These are phyloP conservation scores for Epichloe hybrida DNA, from an alignment of 2,329 filamentous ascomycete genomes.

Conservation along the genomic window DNA sequence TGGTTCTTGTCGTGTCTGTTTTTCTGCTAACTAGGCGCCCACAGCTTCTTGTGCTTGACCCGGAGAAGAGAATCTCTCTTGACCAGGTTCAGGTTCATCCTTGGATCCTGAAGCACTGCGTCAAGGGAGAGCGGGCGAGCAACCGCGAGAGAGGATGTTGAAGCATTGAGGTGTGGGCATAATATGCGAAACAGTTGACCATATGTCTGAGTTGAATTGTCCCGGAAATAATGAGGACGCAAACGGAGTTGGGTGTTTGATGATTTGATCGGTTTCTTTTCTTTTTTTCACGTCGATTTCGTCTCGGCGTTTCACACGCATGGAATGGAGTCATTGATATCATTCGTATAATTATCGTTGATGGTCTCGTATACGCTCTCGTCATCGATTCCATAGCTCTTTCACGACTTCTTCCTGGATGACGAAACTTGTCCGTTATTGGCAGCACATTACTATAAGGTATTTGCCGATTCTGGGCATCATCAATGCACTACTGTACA, in stretches of 20 bases:
- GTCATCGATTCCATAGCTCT: background rate
- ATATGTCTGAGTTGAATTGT: conserved; percentile 1
- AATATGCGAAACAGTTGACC: conserved; percentile 6
- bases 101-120: conserved; percentile 94
- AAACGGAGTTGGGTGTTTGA: conserved; percentile 6
- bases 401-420: background rate
- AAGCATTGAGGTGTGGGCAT: conserved; percentile 5
- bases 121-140: conserved; percentile 43
- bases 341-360: conserved; percentile 5
- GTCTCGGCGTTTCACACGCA: conserved; percentile 12
- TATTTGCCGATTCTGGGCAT: background rate
- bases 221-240: conserved; percentile 1
- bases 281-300: background rate
- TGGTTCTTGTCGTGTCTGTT: background rate
- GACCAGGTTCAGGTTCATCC: conserved; percentile 82
- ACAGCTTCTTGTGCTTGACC: conserved; percentile 78
- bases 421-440: no score
- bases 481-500: conserved; percentile 4
- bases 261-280: background rate
- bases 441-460: background rate
- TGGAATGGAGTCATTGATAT: conserved; percentile 14
- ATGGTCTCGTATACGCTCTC: background rate
- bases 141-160: conserved; percentile 32
- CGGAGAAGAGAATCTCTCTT: conserved; percentile 81
- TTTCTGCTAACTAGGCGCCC: conserved; percentile 12